Conservation (phyloP, 2,329 filamentous ascomycete species). For the Didymosphaeria variabile region DNA sequence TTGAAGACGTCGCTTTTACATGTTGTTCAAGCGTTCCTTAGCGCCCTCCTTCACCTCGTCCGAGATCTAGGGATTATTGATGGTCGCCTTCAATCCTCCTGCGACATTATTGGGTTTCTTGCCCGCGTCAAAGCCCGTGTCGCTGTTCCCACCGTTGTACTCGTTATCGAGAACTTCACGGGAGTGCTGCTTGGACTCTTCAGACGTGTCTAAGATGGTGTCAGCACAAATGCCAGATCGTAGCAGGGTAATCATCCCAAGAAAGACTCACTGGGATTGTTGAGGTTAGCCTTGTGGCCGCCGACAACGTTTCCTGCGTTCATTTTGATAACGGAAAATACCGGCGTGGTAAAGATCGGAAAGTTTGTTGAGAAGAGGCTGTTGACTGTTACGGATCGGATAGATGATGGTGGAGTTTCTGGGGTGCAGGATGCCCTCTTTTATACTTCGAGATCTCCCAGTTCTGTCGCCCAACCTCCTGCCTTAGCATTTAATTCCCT, state of each 20-base stretch:
- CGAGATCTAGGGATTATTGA: slow-evolving; percentile 66
- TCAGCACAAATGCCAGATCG: not conserved
- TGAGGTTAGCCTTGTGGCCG: slow-evolving; percentile 9
- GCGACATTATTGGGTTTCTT: slow-evolving; percentile 66
- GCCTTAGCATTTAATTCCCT: not conserved
- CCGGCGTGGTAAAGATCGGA: slow-evolving; percentile 9
- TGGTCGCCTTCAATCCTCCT: slow-evolving; percentile 48
- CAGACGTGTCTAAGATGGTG: slow-evolving; percentile 54
- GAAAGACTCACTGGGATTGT: slow-evolving; percentile 2
- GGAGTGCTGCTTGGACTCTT: slow-evolving; percentile 66
- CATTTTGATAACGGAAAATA: slow-evolving; percentile 49
- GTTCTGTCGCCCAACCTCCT: not conserved
- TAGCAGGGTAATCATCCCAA: not conserved
- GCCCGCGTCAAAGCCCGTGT: slow-evolving; percentile 35
- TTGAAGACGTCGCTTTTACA: slow-evolving; percentile 31
- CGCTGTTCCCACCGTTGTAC: slow-evolving; percentile 55
- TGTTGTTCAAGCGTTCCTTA: slow-evolving; percentile 61
- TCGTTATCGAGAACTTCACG: slow-evolving; percentile 62
- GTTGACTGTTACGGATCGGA: not conserved
- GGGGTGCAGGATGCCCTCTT: not conserved
- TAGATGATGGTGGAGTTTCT: slow-evolving; percentile 5
- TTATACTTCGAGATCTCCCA: not conserved
- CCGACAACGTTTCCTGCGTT: slow-evolving; percentile 61
- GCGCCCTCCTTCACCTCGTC: slow-evolving; percentile 65
- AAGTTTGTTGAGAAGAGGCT: not conserved